Evolutionary conservation across 2,329 filamentous ascomycete genomes (phyloP).

Genomic region (Colletotrichum lindemuthianum): DNA sequence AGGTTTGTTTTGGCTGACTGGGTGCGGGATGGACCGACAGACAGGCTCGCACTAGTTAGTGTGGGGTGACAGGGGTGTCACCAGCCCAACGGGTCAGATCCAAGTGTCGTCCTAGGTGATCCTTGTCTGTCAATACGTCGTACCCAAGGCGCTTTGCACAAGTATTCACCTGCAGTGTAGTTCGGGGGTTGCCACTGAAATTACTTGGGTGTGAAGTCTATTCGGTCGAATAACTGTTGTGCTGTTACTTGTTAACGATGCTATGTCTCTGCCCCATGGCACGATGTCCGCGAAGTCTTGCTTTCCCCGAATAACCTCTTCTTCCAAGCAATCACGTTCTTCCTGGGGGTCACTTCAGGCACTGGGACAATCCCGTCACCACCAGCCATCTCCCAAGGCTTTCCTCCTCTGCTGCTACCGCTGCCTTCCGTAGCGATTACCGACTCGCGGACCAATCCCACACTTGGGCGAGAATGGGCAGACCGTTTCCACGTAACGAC

Average conservation of each 20-base stretch:
- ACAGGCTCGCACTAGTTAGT: constrained; percentile 7
- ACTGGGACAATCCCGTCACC: constrained; percentile 30
- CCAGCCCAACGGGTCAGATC: neutral
- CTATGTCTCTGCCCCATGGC: too few species aligned
- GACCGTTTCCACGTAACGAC: constrained; percentile 15
- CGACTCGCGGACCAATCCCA: neutral
- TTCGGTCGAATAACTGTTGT: neutral
- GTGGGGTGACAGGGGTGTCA: constrained; percentile 21
- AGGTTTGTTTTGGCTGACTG: constrained; percentile 2
- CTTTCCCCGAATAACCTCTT: constrained; percentile 33
- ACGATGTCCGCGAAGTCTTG: neutral
- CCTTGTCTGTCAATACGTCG: too few species aligned
- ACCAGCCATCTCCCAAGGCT: neutral
- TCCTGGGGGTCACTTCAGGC: constrained; percentile 11
- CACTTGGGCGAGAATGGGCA: neutral
- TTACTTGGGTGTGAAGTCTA: constrained; percentile 15
- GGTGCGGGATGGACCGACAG: constrained; percentile 27
- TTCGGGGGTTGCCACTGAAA: neutral
- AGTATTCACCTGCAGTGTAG: neutral
- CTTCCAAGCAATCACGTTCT: constrained; percentile 20
- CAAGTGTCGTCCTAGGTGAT: too few species aligned
- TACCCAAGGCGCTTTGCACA: neutral
- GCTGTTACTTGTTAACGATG: constrained; percentile 14
- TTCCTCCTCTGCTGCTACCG: neutral
- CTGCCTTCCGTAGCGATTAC: neutral